Evolutionary conservation across 768 basidiomycete genomes (phyloP), one percentile per base, ranked within the genome.

Genomic region (Pleurotus cornucopiae): DNA sequence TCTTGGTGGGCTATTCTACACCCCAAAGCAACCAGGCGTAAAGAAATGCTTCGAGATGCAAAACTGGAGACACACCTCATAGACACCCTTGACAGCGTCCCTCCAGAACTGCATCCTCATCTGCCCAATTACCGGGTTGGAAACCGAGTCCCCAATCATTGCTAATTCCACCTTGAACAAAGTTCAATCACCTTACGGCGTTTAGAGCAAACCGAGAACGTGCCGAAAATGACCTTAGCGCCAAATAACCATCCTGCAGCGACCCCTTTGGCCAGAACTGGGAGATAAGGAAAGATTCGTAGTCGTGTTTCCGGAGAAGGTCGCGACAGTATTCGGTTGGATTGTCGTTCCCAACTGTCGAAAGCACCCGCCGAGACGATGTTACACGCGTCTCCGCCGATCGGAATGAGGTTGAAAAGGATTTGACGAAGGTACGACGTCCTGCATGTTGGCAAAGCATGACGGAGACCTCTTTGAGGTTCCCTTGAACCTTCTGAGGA

Each of bases 91-190:
- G 23, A 93, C 64, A 11, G 88, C 84, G 64, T 94, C 90, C 62
- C 83, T 81, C 91, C 91, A 94, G 67, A 93, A 94, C 66, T 92
- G 86, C 75, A 91, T 81, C 60, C 89, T 79, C 79, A 92, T 89
- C 66, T 84, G 82, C n/a, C 90, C 91, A 55, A 94, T 83, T 39
- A 80, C 75, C 37, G 81, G 66, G 57, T 86, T 88, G 14, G 89
- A 89, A 12, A 90, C 87, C 39, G 78, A 74, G 58, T 94, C 92
- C 67, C 86, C 88, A 14, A 91, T 71, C 66, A 75, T 87, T 7
- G 91, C 86, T 54, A 93, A 70, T 66, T 94, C 91, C 54, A 89
- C 81, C 88, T 91, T 65, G 18, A 57, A 54, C 53, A n/a, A 43
- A 41, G 45, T 44, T 51, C 60, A 47, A 44, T 49, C 58, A 51